phyloP scores from a whole-genome alignment of 306 rosid genomes.

The Prunus dulcis region DNA sequence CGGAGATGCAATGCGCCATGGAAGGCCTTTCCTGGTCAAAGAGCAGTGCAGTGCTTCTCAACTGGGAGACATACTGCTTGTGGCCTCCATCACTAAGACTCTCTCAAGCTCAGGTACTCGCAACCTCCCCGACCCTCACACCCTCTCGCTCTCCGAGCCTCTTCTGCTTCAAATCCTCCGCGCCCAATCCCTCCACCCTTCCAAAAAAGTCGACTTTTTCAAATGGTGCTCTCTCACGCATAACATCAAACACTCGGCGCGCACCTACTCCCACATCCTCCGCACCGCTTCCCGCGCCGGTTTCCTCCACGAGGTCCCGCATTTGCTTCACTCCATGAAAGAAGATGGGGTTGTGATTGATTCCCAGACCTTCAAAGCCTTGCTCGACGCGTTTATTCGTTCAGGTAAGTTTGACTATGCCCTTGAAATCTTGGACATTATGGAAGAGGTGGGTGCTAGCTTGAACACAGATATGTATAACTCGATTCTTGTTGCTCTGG shows the following conservation, averaged over 20 bases:
- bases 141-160: constrained; percentile 47
- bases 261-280: constrained; percentile 50
- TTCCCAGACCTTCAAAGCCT: constrained; percentile 49
- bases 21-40: constrained; percentile 25
- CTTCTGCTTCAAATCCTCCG: constrained; percentile 56
- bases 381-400: constrained; percentile 52
- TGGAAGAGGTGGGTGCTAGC: constrained; percentile 38
- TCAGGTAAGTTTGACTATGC: constrained; percentile 48
- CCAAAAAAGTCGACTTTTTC: constrained; percentile 69
- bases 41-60: constrained; percentile 21
- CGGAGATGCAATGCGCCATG: constrained; percentile 45
- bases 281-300: constrained; percentile 41
- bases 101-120: constrained; percentile 51
- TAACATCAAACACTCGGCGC: constrained; percentile 27
- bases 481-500: constrained; percentile 54
- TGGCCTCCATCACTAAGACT: constrained; percentile 59
- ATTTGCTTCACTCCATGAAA: constrained; percentile 46
- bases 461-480: constrained; percentile 40
- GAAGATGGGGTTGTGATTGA: constrained; percentile 44
- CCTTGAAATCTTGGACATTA: constrained; percentile 48
- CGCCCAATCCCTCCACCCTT: constrained; percentile 47
- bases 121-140: constrained; percentile 40
- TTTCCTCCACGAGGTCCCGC: constrained; percentile 45
- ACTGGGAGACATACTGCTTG: constrained; percentile 49
- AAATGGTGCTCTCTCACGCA: constrained; percentile 44